Evolutionary conservation across 352 stramenopile genomes (phyloP).

Genomic region (Pythium oligandrum): DNA sequence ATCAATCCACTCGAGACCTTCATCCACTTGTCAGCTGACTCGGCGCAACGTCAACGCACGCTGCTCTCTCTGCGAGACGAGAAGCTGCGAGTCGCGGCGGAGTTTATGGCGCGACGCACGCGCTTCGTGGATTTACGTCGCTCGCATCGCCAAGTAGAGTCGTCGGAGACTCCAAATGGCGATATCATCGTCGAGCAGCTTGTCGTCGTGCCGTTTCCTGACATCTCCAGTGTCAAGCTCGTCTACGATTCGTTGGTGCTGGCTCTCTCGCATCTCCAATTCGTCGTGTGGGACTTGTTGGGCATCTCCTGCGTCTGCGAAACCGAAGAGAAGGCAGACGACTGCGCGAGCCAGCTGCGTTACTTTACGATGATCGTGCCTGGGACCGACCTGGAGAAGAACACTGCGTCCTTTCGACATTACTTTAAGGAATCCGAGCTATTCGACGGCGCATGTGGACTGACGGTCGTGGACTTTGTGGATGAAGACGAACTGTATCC

Average conservation of each 20-base stretch:
- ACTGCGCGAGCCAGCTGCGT: neutral
- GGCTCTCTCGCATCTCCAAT: slow-evolving; percentile 38
- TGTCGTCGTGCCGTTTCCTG: slow-evolving; percentile 29
- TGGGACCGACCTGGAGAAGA: slow-evolving; percentile 3
- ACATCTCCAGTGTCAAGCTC: slow-evolving; percentile 16
- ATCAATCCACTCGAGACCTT: slow-evolving; percentile 30
- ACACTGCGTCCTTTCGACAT: slow-evolving; percentile 1
- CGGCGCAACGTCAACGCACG: slow-evolving; percentile 16
- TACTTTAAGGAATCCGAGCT: neutral
- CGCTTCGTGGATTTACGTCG: slow-evolving; percentile 22
- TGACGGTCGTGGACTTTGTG: slow-evolving; percentile 32
- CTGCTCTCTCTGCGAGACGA: slow-evolving; percentile 18
- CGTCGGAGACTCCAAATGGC: slow-evolving; percentile 25
- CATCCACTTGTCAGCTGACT: slow-evolving; percentile 26
- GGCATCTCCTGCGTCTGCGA: slow-evolving; percentile 43
- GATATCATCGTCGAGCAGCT: slow-evolving; percentile 34
- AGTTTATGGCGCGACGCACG: slow-evolving; percentile 27
- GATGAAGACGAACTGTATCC: slow-evolving; percentile 28
- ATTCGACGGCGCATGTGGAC: slow-evolving; percentile 14
- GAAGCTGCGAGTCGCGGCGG: slow-evolving; percentile 17
- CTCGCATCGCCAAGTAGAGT: slow-evolving; percentile 27
- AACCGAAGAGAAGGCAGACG: slow-evolving; percentile 15
- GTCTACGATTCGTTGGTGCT: slow-evolving; percentile 36
- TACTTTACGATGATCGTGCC: neutral
- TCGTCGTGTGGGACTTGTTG: slow-evolving; percentile 39